Percentiles rank a stretch among this genome's conserved stretches.
These are phyloP conservation scores for Aspergillus nomiae DNA, from an alignment of 2,329 filamentous ascomycete species.

Conservation along the genomic window DNA sequence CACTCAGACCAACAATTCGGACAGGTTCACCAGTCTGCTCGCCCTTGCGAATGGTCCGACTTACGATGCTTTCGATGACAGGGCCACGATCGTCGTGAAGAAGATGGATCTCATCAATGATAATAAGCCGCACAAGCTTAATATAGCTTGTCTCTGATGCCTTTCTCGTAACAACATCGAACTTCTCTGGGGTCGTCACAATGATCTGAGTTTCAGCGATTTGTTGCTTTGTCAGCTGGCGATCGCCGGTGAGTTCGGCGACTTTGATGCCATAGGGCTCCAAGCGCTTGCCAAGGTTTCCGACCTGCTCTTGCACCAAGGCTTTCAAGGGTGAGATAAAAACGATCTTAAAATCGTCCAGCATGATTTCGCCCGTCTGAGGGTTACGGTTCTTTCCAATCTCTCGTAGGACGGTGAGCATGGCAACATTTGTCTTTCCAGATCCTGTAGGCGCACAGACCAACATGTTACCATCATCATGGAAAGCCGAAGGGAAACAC, in stretches of 20 bases:
- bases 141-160: conserved; percentile 96
- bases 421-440: conserved; percentile 97
- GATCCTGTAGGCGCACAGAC: conserved; percentile 96
- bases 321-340: conserved; percentile 97
- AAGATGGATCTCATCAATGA: conserved; percentile 97
- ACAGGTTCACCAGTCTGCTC: conserved; percentile 95
- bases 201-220: conserved; percentile 98
- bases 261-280: conserved; percentile 90
- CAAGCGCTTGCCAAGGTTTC: conserved; percentile 90
- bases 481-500: conserved; percentile 87
- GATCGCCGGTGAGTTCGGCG: conserved; percentile 94
- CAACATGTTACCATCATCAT: conserved; percentile 95
- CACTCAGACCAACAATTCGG: conserved; percentile 86
- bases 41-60: conserved; percentile 85
- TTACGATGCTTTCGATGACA: conserved; percentile 95
- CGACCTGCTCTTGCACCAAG: conserved; percentile 94
- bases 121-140: conserved; percentile 90
- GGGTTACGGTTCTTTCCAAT: conserved; percentile 93
- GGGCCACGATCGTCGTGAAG: conserved; percentile 97
- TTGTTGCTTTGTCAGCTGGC: conserved; percentile 97
- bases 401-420: conserved; percentile 94
- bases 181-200: conserved; percentile 97
- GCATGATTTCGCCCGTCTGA: conserved; percentile 86
- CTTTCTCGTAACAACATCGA: conserved; percentile 98
- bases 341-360: conserved; percentile 97